Conservation (phyloP, 2,329 filamentous ascomycete genomes). For the Hymenotorrendiella dingleyae region DNA sequence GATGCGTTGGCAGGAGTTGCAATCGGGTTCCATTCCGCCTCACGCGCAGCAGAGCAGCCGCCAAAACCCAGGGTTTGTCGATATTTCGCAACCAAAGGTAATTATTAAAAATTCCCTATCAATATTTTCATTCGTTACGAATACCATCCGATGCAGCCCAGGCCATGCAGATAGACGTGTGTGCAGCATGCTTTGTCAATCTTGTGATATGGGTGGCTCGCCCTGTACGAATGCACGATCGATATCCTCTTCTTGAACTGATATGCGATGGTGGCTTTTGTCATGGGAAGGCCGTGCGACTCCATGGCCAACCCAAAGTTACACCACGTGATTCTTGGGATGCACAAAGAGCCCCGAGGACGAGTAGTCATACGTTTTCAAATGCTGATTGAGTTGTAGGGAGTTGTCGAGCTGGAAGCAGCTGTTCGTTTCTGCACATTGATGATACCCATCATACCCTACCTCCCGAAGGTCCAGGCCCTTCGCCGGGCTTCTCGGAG, state of each 20-base stretch:
- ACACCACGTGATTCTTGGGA: conserved; percentile 23
- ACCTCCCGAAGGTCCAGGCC: conserved; percentile 8
- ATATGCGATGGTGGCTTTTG: conserved; percentile 12
- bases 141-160: conserved; percentile 17
- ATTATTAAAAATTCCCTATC: conserved; percentile 9
- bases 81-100: conserved; percentile 28
- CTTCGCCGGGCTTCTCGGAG: conserved; percentile 7
- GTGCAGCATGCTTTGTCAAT: conserved; percentile 25
- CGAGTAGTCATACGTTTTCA: conserved; percentile 13
- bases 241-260: conserved; percentile 12
- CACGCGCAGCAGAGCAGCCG: conserved; percentile 16
- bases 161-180: conserved; percentile 13
- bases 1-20: conserved; percentile 28
- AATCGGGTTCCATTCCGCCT: conserved; percentile 23
- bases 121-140: conserved; percentile 28
- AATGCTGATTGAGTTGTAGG: conserved; percentile 31
- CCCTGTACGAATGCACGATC: conserved; percentile 14
- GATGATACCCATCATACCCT: conserved; percentile 14
- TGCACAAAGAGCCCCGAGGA: conserved; percentile 10
- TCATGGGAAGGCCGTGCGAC: conserved; percentile 13
- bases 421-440: conserved; percentile 46
- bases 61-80: conserved; percentile 25
- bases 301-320: conserved; percentile 10
- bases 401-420: conserved; percentile 42
- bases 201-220: conserved; percentile 21